Base-by-base conservation (phyloP, 1,139 yeast species). In the Meyerozyma carpophila region DNA sequence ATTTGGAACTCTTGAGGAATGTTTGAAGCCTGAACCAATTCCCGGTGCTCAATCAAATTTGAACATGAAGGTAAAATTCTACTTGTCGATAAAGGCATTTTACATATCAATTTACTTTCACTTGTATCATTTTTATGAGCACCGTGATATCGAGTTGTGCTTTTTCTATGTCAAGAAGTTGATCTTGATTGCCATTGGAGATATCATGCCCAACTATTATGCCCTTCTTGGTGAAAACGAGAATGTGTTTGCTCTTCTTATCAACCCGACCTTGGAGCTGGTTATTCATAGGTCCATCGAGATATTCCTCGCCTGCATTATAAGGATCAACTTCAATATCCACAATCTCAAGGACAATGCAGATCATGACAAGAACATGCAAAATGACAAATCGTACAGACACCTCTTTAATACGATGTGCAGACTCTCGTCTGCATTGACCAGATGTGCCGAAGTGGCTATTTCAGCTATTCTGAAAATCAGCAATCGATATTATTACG, bases 401-500 rank as follows among this genome's bases (percentile, higher is more conserved):
- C 36, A 44, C 4, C 52, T 55, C 41, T 62, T 55, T 45, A 58
- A 51, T 32, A 50, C 56, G 16, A 52, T 66, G 40, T 61, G 68
- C 43, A 57, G 55, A 40, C 49, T 63, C 6, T 66, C 71, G 3
- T 59, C 66, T 2, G 56, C 64, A 27, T 50, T 68, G 14, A 66
- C 70, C 0, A 51, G 69, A 45, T 63, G 68, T 43, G 61, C 69
- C 2, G 73, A 68, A 47, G 68, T 65, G 21, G 61, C 67, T 5
- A 60, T 68, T 36, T 63, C 67, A 2, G 52, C 50, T 3, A 49
- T 51, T 21, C 46, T 46, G 36, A 50, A 50, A 26, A 47, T 47
- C 49, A 46, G 77, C 42, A 64, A 70, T 41, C 57, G 75, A 37
- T 75, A 75, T 52, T 77, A 70, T 51, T 69, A 68, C 53, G 79